Conservation (phyloP, 495 filamentous ascomycete species). For the Saxophila tyrrhenica region DNA sequence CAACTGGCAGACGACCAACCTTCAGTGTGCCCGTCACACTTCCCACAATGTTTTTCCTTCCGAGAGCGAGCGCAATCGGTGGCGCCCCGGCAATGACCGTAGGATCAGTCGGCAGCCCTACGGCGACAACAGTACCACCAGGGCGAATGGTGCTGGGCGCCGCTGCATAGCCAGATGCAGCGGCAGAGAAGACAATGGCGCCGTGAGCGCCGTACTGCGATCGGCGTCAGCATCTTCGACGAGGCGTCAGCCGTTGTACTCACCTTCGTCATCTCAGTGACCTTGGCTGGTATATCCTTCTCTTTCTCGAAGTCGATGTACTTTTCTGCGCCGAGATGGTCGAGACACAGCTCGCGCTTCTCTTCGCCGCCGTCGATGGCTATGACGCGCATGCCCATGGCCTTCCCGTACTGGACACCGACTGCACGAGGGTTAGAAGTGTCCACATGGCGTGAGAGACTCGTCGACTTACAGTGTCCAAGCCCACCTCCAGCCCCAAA, state of each 20-base stretch:
- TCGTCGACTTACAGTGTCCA: conserved; percentile 9
- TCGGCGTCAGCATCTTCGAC: not conserved
- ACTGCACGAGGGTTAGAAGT: conserved; percentile 3
- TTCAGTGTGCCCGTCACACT: conserved; percentile 25
- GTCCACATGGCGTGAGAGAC: no score
- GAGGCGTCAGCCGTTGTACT: not conserved
- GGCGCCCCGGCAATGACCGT: conserved; percentile 21
- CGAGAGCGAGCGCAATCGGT: conserved; percentile 21
- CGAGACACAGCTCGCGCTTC: conserved; percentile 24
- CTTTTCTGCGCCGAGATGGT: conserved; percentile 28
- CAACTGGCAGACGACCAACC: not conserved
- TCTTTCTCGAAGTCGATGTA: conserved; percentile 30
- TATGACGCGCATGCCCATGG: conserved; percentile 32
- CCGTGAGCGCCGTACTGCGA: conserved; percentile 21
- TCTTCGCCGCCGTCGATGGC: conserved; percentile 31
- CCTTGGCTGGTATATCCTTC: conserved; percentile 21
- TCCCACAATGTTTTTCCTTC: conserved; percentile 24
- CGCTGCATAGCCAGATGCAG: conserved; percentile 14
- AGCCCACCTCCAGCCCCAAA: conserved; percentile 26
- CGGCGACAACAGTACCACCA: conserved; percentile 24
- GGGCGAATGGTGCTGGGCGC: conserved; percentile 20
- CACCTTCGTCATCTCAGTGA: conserved; percentile 19
- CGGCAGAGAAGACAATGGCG: conserved; percentile 22
- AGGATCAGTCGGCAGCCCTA: conserved; percentile 18
- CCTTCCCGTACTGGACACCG: conserved; percentile 23